Evolutionary conservation across 2,329 filamentous ascomycete genomes (phyloP).

Genomic region (Colletotrichum limetticola): DNA sequence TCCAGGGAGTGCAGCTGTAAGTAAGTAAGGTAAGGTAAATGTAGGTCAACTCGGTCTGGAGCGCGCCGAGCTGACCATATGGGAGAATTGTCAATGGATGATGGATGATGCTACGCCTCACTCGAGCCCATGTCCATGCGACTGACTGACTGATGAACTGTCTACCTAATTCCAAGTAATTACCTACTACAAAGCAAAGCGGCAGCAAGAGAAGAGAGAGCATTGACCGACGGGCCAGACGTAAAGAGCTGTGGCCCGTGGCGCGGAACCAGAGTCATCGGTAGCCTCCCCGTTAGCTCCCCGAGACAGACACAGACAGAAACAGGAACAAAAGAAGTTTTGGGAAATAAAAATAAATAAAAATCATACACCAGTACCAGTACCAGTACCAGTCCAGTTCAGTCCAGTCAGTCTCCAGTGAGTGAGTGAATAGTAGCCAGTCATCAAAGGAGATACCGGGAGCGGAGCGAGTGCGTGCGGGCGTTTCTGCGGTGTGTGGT

Average conservation of each 20-base stretch:
- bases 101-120: not conserved
- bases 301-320: not conserved
- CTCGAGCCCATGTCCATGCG: not conserved
- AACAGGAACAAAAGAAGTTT: not conserved
- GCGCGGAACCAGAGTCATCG: not conserved
- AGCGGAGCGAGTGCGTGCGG: not conserved
- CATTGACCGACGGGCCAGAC: not conserved
- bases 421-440: no score
- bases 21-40: not conserved
- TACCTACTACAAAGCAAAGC: not conserved
- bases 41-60: not conserved
- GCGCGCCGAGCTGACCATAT: not conserved
- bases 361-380: not conserved
- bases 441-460: not conserved
- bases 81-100: not conserved
- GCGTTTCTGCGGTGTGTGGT: not conserved
- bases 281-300: not conserved
- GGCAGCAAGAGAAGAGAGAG: not conserved
- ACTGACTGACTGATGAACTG: not conserved
- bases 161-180: not conserved
- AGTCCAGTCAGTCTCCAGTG: no score
- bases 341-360: not conserved
- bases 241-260: conserved; percentile 11
- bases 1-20: not conserved
- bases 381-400: not conserved